A percentile compares a stretch with the other conserved stretches of the same genome.
Evolutionary conservation across 345 rosid genomes (phyloP).

Genomic region (Citrus maxima): DNA sequence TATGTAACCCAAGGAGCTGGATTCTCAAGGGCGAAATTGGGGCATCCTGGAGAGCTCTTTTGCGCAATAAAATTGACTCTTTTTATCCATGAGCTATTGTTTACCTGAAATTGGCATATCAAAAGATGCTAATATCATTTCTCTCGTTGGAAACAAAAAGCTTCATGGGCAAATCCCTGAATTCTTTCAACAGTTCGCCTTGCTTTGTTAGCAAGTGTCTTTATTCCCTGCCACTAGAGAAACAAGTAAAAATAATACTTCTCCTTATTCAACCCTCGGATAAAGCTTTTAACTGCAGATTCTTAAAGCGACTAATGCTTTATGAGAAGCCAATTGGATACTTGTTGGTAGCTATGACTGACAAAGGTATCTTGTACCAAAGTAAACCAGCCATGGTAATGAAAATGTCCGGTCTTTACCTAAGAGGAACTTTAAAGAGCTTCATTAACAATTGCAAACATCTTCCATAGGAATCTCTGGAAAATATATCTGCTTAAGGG

Average conservation of each 20-base stretch:
- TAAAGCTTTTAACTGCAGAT: neutral
- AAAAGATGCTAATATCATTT: neutral
- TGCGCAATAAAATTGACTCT: too few relatives aligned
- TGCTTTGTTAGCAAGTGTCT: too few relatives aligned
- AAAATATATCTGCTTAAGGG: conserved; percentile 3
- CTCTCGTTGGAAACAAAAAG: neutral
- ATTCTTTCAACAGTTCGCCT: neutral
- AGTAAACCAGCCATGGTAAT: neutral
- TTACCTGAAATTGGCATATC: neutral
- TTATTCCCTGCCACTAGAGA: neutral
- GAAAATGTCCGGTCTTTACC: conserved; percentile 16
- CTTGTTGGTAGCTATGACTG: conserved; percentile 22
- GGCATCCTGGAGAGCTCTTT: neutral
- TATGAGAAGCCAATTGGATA: conserved; percentile 4
- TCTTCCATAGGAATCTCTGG: conserved; percentile 17
- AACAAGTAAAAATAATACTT: too few relatives aligned
- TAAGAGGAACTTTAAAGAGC: conserved; percentile 18
- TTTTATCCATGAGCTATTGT: neutral
- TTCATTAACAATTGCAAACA: conserved; percentile 16
- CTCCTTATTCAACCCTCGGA: neutral
- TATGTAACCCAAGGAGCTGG: neutral
- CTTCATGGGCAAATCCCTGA: neutral
- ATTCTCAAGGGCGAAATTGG: neutral
- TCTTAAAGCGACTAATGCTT: conserved; percentile 11
- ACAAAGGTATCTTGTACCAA: conserved; percentile 15